Percentiles rank a stretch among this genome's conserved stretches.
phyloP scores from a whole-genome alignment of 208 protist species.

The Leishmania guyanensis region DNA sequence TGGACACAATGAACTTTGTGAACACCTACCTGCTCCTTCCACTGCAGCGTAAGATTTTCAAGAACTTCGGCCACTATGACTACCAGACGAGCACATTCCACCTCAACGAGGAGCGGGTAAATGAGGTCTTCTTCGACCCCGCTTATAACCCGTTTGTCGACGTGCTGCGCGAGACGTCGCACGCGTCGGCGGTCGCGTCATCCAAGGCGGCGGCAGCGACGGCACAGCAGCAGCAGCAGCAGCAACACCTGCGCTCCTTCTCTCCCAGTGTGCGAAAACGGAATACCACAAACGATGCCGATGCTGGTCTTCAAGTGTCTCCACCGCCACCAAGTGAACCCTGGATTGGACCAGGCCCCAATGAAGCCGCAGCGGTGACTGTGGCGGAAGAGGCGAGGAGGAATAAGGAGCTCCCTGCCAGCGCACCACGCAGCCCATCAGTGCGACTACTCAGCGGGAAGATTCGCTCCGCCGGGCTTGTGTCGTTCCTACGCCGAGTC shows the following conservation, averaged over 20 bases:
- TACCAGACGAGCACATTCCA: constrained; percentile 37
- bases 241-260: not conserved
- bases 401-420: not conserved
- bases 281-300: not conserved
- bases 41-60: constrained; percentile 46
- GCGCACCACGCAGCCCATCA: not conserved
- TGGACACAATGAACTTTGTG: constrained; percentile 29
- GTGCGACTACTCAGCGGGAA: constrained; percentile 28
- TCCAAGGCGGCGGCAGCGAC: constrained; percentile 13
- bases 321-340: not conserved
- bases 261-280: not conserved
- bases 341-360: not conserved
- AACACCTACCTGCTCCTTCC: constrained; percentile 37
- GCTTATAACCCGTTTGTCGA: constrained; percentile 32
- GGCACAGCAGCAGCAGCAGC: constrained; percentile 7
- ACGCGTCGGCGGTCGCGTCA: constrained; percentile 29
- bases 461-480: constrained; percentile 27
- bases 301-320: not conserved
- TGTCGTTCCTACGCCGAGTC: constrained; percentile 27
- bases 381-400: not conserved
- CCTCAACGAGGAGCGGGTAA: constrained; percentile 41
- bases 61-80: constrained; percentile 54
- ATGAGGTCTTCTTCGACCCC: constrained; percentile 35
- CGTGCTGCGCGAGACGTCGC: constrained; percentile 31
- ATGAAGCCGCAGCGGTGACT: not conserved